These are phyloP conservation scores for Cardamine occulta DNA, from an alignment of 345 rosid species.

Conservation along the genomic window DNA sequence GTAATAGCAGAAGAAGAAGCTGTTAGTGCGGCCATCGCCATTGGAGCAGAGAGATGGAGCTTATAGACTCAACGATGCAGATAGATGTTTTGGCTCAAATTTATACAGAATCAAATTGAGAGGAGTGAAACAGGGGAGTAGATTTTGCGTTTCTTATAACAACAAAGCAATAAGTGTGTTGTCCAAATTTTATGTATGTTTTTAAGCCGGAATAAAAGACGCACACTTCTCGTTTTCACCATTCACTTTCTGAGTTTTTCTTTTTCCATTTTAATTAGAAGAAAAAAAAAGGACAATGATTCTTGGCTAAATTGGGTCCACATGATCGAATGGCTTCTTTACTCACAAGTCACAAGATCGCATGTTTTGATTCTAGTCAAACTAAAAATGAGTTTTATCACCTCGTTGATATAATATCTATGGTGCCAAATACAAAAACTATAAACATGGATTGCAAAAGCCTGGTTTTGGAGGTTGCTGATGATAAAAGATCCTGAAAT, in stretches of 20 bases:
- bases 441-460: background rate
- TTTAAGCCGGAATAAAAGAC: constrained; percentile 21
- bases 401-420: background rate
- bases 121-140: background rate
- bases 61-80: constrained; percentile 23
- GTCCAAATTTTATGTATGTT: constrained; percentile 17
- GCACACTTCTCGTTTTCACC: constrained; percentile 33
- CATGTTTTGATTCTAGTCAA: background rate
- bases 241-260: background rate
- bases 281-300: background rate
- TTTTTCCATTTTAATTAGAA: background rate
- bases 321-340: constrained; percentile 13
- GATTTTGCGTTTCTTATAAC: constrained; percentile 6
- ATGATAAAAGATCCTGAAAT: background rate
- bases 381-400: background rate
- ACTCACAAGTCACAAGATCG: constrained; percentile 4
- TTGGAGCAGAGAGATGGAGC: constrained; percentile 23
- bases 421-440: background rate
- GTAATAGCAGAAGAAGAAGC: constrained; percentile 47
- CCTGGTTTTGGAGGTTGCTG: constrained; percentile 1
- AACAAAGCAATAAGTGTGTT: constrained; percentile 28
- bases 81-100: constrained; percentile 14
- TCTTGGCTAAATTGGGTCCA: constrained; percentile 28
- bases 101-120: constrained; percentile 21
- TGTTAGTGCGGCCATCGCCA: constrained; percentile 48